Percentiles rank a stretch among this genome's conserved stretches.
Conservation (phyloP, 2,329 filamentous ascomycete genomes). For the Cladobotryum protrusum region DNA sequence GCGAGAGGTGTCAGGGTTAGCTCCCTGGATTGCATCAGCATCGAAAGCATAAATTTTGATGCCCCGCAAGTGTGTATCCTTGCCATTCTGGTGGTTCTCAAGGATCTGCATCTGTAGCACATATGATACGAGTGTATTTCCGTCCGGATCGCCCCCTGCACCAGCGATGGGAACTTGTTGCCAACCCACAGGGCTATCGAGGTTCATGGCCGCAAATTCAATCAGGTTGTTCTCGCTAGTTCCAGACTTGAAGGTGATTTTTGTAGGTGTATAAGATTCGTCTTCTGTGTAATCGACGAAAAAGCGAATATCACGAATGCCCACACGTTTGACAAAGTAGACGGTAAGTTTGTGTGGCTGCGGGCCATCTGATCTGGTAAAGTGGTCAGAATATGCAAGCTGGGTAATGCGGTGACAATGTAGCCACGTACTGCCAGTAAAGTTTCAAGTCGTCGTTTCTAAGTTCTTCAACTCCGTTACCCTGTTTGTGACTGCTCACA, state of each 20-base stretch:
- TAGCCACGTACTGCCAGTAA: conserved; percentile 66
- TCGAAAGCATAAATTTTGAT: conserved; percentile 74
- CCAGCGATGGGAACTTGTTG: conserved; percentile 66
- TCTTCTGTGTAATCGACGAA: conserved; percentile 89
- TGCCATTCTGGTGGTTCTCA: conserved; percentile 98
- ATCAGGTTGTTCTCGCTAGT: conserved; percentile 88
- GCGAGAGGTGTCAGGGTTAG: conserved; percentile 29
- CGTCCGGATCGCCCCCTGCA: conserved; percentile 54
- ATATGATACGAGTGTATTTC: conserved; percentile 76
- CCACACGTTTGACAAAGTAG: conserved; percentile 78
- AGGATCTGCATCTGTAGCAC: conserved; percentile 84
- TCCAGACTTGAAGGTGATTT: conserved; percentile 81
- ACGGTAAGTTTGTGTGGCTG: conserved; percentile 79
- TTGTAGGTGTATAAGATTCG: conserved; percentile 93
- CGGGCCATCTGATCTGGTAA: conserved; percentile 65
- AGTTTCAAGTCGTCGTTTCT: conserved; percentile 64
- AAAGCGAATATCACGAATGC: conserved; percentile 71
- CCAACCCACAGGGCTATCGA: conserved; percentile 81
- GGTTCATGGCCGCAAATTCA: conserved; percentile 74
- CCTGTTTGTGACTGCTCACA: conserved; percentile 74
- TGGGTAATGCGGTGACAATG: not conserved
- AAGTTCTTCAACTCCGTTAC: conserved; percentile 70
- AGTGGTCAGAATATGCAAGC: not conserved
- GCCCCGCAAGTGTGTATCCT: conserved; percentile 94
- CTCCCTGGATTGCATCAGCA: conserved; percentile 39